These are phyloP conservation scores for Xylaria sp. DNA, from an alignment of 2,329 filamentous ascomycete genomes.

Conservation along the genomic window DNA sequence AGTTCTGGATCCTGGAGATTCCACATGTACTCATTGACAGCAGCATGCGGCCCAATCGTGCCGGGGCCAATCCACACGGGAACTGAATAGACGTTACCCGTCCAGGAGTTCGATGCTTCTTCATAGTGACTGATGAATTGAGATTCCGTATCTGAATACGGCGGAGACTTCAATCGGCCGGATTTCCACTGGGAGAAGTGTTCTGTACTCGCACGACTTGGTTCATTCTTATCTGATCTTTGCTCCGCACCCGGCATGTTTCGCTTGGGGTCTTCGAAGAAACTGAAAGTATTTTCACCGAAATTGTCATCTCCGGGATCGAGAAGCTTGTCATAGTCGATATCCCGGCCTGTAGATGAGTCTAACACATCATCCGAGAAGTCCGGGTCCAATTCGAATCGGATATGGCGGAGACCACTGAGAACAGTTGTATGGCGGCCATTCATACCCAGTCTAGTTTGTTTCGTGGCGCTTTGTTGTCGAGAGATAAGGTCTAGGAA, in stretches of 20 bases:
- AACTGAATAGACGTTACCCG: slow-evolving; percentile 38
- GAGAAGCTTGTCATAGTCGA: slow-evolving; percentile 52
- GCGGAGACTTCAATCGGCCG: slow-evolving; percentile 36
- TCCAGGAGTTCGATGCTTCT: slow-evolving; percentile 38
- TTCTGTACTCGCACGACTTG: slow-evolving; percentile 9
- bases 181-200: slow-evolving; percentile 37
- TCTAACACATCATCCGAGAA: slow-evolving; percentile 44
- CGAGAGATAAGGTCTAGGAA: slow-evolving; percentile 54
- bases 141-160: slow-evolving; percentile 35
- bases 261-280: slow-evolving; percentile 47
- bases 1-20: slow-evolving; percentile 48
- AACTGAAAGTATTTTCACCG: slow-evolving; percentile 41
- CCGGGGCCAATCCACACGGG: slow-evolving; percentile 56
- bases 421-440: slow-evolving; percentile 52
- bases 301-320: slow-evolving; percentile 48
- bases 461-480: slow-evolving; percentile 56
- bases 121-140: slow-evolving; percentile 39
- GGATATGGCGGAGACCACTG: slow-evolving; percentile 57
- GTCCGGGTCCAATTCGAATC: slow-evolving; percentile 59
- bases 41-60: slow-evolving; percentile 40
- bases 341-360: slow-evolving; percentile 40
- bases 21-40: slow-evolving; percentile 55
- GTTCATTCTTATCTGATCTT: not conserved
- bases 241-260: slow-evolving; percentile 16
- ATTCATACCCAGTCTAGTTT: slow-evolving; percentile 30